Evolutionary conservation across 768 basidiomycete species (phyloP), one percentile per base, ranked within the genome.

Genomic region (Serendipita sp.): DNA sequence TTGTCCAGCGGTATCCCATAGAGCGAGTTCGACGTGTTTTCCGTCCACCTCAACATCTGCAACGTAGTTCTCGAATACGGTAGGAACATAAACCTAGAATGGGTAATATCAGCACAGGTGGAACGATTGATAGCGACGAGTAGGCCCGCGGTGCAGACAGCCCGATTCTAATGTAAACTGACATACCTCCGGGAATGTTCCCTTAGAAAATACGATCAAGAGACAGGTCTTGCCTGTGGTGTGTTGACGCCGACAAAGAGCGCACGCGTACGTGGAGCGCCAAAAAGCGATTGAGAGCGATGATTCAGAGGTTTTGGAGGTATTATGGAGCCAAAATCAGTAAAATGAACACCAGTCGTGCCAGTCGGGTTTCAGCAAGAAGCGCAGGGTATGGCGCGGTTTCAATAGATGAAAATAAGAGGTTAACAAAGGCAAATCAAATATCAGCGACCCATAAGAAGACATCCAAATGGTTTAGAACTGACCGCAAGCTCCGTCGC

Each of bases 1-100:
- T 76, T 98, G 95, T 64, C 96, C 96, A 38, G 96, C 95, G 63
- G 96, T 98, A 94, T 98, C 96, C 96, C 96, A 98, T 71, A 99
- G 78, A 34, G 96, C 95, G 71, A 99, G 81, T 77, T 99, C 96
- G 70, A 98, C 94, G 73, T 94, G 91, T 79, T 95, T 98, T 70
- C 91, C 91, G 72, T 98, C 95, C 67, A 98, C 94, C 75, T 97
- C 92, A 60, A 98, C 93, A 75, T 98, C 94, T 70, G 95, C 95
- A 65, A 96, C 95, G 75, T 97, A 96, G 84, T 97, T 97, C 82
- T 99, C 96, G 70, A 98, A 99, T 63, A 99, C 96, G 66, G 96
- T 99, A 60, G 96, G 96, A 68, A 98, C 93, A 74, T 98, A 98
- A 70, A 98, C 96, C 95, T 98, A 69, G 4, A 63, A 10, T 65